phyloP scores from a whole-genome alignment of 1,284 basidiomycete species.

The Trichosporon inkin region DNA sequence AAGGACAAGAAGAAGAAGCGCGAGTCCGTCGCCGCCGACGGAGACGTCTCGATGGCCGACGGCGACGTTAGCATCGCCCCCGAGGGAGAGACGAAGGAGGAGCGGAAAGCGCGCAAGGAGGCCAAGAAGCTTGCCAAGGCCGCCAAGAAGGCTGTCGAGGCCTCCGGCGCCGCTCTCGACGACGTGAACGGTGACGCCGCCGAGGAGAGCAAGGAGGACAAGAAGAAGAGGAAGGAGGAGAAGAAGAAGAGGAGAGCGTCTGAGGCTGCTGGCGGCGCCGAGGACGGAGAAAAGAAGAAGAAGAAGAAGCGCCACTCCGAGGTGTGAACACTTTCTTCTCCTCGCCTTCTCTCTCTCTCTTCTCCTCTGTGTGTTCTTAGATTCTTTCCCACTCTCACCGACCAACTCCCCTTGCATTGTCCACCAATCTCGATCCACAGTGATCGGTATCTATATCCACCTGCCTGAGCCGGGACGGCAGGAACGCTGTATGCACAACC shows the following conservation, averaged over 20 bases:
- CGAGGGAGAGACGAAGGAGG: constrained; percentile 50
- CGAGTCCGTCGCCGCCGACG: constrained; percentile 58
- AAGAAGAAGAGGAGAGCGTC: constrained; percentile 56
- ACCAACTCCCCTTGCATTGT: constrained; percentile 11
- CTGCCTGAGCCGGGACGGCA: constrained; percentile 8
- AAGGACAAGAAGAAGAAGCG: constrained; percentile 68
- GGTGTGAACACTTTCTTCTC: constrained; percentile 6
- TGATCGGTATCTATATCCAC: constrained; percentile 13
- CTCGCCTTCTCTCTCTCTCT: not conserved
- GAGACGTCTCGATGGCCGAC: constrained; percentile 47
- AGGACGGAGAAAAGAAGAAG: constrained; percentile 54
- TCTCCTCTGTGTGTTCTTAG: constrained; percentile 7
- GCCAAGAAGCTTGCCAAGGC: constrained; percentile 51
- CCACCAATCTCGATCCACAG: constrained; percentile 2
- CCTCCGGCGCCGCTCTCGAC: not conserved
- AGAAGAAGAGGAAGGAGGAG: constrained; percentile 43
- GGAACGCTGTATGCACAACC: constrained; percentile 8
- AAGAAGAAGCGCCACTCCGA: constrained; percentile 62
- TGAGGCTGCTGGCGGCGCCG: constrained; percentile 50
- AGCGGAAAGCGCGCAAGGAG: constrained; percentile 61
- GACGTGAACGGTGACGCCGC: constrained; percentile 16
- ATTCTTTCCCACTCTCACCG: not conserved
- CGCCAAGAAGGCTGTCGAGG: constrained; percentile 33
- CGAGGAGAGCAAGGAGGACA: constrained; percentile 20
- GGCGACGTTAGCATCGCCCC: constrained; percentile 51